These are phyloP conservation scores for Pontederia paniculata DNA, from an alignment of 176 grass and related monocot genomes.

Conservation along the genomic window DNA sequence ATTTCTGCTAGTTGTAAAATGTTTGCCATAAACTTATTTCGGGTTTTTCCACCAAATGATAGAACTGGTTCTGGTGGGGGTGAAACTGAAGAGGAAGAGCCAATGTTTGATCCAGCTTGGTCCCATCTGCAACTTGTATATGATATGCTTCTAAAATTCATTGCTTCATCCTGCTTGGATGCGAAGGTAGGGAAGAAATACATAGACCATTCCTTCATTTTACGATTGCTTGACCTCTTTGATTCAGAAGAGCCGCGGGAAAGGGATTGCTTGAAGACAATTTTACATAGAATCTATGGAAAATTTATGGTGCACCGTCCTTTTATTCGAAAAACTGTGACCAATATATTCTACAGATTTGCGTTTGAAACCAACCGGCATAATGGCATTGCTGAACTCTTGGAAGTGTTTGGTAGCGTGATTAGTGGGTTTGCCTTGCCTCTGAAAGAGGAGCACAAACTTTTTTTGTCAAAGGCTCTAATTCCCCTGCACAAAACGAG, in stretches of 20 bases:
- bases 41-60: slow-evolving; percentile 64
- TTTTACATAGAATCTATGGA: slow-evolving; percentile 86
- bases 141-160: slow-evolving; percentile 87
- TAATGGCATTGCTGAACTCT: slow-evolving; percentile 84
- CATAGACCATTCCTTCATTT: slow-evolving; percentile 85
- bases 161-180: slow-evolving; percentile 69
- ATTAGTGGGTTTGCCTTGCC: slow-evolving; percentile 91
- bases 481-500: slow-evolving; percentile 86
- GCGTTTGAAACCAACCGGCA: slow-evolving; percentile 77
- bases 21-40: slow-evolving; percentile 76
- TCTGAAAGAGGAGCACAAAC: slow-evolving; percentile 93
- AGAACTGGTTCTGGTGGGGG: slow-evolving; percentile 45
- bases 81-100: slow-evolving; percentile 88
- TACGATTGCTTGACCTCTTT: slow-evolving; percentile 69
- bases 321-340: slow-evolving; percentile 78
- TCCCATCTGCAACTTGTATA: slow-evolving; percentile 92
- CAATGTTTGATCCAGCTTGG: slow-evolving; percentile 86
- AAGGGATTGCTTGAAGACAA: slow-evolving; percentile 78
- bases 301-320: slow-evolving; percentile 99
- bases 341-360: slow-evolving; percentile 93
- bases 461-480: slow-evolving; percentile 71
- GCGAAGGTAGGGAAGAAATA: slow-evolving; percentile 85
- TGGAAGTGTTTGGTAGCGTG: slow-evolving; percentile 90
- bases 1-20: slow-evolving; percentile 67
- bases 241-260: slow-evolving; percentile 95